These are phyloP conservation scores for Paramecium tetraurelia DNA, from an alignment of 73 alveolate species.

Conservation along the genomic window DNA sequence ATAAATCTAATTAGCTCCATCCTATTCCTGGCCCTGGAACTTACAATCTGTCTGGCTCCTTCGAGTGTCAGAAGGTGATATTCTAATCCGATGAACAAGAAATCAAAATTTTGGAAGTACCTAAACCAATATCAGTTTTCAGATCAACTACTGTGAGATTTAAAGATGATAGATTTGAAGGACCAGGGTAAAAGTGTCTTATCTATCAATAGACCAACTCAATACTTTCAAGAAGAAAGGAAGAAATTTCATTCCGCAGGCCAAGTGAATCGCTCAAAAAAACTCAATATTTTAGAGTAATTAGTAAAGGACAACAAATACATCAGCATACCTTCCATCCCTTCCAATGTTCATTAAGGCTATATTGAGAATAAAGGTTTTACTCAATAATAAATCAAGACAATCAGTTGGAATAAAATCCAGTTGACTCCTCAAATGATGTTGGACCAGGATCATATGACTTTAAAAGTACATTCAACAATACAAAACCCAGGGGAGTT, in stretches of 20 bases:
- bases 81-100: conserved; percentile 9
- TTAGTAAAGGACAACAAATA: not conserved
- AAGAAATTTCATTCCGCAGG: not conserved
- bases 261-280: not conserved
- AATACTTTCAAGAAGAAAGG: not conserved
- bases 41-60: not conserved
- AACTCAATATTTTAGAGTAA: not conserved
- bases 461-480: not conserved
- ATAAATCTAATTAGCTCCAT: not conserved
- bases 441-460: conserved; percentile 25
- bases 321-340: not conserved
- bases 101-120: conserved; percentile 37
- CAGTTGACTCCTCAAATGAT: not conserved
- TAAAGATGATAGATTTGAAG: not conserved
- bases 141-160: conserved; percentile 39
- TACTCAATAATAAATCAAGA: not conserved
- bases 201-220: not conserved
- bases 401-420: not conserved
- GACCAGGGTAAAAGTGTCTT: not conserved
- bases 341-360: not conserved
- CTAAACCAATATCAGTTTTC: conserved; percentile 37
- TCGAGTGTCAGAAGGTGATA: not conserved
- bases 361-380: conserved; percentile 4
- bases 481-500: not conserved
- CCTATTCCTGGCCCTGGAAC: not conserved